Evolutionary conservation across 192 early-diverging fungal genomes (phyloP).

Genomic region (Mortierella antarctica): DNA sequence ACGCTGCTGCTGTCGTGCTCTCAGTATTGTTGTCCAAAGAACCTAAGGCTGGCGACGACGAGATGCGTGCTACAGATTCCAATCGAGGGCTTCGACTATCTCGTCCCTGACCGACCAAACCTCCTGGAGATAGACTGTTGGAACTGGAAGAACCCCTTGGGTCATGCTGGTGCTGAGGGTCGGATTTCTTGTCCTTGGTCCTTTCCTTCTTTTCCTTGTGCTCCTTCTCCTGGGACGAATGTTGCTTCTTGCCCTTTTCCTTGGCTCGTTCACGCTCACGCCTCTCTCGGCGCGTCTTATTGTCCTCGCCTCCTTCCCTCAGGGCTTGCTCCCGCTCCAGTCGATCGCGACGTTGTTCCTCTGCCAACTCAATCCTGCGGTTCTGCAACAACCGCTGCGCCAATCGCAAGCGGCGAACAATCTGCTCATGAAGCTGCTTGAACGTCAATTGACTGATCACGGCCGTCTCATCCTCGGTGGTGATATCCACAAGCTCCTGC

Average conservation of each 20-base stretch:
- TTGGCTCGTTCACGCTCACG: constrained; percentile 1
- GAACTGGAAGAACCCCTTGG: too few relatives aligned
- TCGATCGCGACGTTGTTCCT: constrained; percentile 1
- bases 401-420: constrained; percentile 28
- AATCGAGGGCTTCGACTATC: too few relatives aligned
- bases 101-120: too few relatives aligned
- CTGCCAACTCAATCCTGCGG: constrained; percentile 7
- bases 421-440: constrained; percentile 17
- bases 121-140: too few relatives aligned
- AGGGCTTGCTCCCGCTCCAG: constrained; percentile 17
- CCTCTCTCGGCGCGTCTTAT: constrained; percentile 5
- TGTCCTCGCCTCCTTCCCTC: constrained; percentile 20
- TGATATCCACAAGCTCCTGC: constrained; percentile 2
- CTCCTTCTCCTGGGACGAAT: too few relatives aligned
- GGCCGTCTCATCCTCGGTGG: background rate
- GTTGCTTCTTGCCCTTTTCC: background rate
- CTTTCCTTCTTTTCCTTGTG: too few relatives aligned
- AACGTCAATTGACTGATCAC: constrained; percentile 28
- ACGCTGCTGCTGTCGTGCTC: too few relatives aligned
- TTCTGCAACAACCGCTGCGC: constrained; percentile 13
- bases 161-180: too few relatives aligned
- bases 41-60: too few relatives aligned
- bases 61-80: too few relatives aligned
- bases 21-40: too few relatives aligned
- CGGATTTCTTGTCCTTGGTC: too few relatives aligned